Base-by-base conservation (phyloP, 2,329 filamentous ascomycete genomes). In the Paecilomyces dactylethromorphus region DNA sequence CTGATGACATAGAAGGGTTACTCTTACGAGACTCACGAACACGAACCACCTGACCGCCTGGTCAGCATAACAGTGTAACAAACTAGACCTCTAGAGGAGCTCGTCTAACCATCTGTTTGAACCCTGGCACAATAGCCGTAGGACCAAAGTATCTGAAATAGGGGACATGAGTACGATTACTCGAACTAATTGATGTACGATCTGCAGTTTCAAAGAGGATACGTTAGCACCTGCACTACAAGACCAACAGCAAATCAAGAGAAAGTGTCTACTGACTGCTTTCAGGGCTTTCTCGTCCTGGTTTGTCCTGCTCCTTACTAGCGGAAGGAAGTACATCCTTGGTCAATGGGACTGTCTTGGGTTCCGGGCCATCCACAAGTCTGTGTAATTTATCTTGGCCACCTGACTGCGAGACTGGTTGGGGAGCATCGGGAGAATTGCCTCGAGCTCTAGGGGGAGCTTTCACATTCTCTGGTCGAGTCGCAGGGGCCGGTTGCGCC, bases 111-210 rank as follows among this genome's bases (percentile, higher is more conserved):
- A 95, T 95, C 72, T 95, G 91, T 74, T 95, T 95, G 77, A 92
- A 95, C 22, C 91, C 91, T 1, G 91, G 91, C 56, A 94, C 90
- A 68, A 96, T 96, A 62, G 91, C 92, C 0, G 92, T 96, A 0
- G 91, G 90, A 0, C 91, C 92, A 70, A 96, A 94, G 74, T 94
- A 96, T 60, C 92, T 82, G 67, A 96, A 96, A 71, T 94, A 96
- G 0, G 91, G 91, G 63, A 96, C 90, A 57, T 77, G 73, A 10
- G 74, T 76, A 57, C 72, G 73, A 62, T 67, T 66, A 29, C 61
- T 69, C 51, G 71, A 71, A 61, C 72, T 71, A 31, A 75, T 52
- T 45, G 73, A 74, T 11, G 73, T 75, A n/a, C 72, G 71, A 60
- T 63, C 74, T 75, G 55, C n/a, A 45, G 18, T 31, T 51, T 32